Conservation (phyloP, 495 filamentous ascomycete genomes). For the Podospora australis region DNA sequence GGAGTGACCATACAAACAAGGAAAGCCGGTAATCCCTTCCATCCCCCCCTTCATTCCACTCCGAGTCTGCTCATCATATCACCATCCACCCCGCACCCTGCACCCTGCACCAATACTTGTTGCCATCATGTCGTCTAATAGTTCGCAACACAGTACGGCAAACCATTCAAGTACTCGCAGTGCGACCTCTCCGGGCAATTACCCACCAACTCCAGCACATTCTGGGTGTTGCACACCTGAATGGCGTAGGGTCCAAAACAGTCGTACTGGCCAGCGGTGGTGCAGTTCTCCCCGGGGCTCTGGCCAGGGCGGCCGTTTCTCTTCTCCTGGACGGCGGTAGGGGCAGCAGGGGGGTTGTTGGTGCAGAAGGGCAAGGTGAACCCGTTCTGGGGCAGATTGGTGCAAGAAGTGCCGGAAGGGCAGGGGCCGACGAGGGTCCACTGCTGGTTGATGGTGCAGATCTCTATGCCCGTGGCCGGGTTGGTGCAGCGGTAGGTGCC, state of each 20-base stretch:
- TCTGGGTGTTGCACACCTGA: slow-evolving; percentile 18
- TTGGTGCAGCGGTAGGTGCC: slow-evolving; percentile 22
- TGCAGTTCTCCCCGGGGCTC: slow-evolving; percentile 16
- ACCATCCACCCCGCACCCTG: no score
- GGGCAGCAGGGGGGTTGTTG: background rate
- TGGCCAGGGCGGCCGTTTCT: slow-evolving; percentile 14
- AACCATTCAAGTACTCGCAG: slow-evolving; percentile 16
- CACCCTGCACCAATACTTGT: no score
- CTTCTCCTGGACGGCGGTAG: background rate
- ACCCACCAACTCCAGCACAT: slow-evolving; percentile 12
- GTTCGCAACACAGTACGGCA: slow-evolving; percentile 17
- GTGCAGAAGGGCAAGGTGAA: slow-evolving; percentile 22
- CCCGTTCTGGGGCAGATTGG: slow-evolving; percentile 17
- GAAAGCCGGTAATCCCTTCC: no score
- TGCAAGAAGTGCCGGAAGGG: slow-evolving; percentile 12
- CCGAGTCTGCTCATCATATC: no score
- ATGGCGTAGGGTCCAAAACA: slow-evolving; percentile 18
- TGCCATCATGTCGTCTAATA: no score
- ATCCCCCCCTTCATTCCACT: no score
- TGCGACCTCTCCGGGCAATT: slow-evolving; percentile 10
- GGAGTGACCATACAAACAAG: no score
- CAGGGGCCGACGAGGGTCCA: slow-evolving; percentile 20
- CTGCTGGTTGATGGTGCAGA: slow-evolving; percentile 15
- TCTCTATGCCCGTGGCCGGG: slow-evolving; percentile 21
- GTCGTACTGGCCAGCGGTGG: slow-evolving; percentile 15